Percentiles rank a stretch among this genome's conserved stretches.
These are phyloP conservation scores for Neurospora africana DNA, from an alignment of 495 filamentous ascomycete species.

Conservation along the genomic window DNA sequence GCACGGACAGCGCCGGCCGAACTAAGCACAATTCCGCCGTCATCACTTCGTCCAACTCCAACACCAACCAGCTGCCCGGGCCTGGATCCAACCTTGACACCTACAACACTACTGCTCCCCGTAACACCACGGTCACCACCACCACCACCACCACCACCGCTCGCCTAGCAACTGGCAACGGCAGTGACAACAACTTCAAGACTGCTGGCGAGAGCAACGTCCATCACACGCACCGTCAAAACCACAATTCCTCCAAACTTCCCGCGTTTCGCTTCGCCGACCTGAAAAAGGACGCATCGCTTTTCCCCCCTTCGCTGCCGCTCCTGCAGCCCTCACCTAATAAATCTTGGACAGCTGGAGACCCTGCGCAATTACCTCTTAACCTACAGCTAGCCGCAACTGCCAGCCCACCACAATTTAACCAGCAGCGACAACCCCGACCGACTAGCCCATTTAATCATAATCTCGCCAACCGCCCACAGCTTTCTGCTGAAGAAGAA, in stretches of 20 bases:
- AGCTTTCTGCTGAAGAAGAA: background rate
- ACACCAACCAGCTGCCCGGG: constrained; percentile 3
- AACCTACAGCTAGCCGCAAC: constrained; percentile 9
- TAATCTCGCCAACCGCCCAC: constrained; percentile 5
- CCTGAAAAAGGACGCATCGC: constrained; percentile 30
- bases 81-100: background rate
- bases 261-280: constrained; percentile 40
- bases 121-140: background rate
- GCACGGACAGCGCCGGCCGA: background rate
- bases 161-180: background rate
- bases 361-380: constrained; percentile 2
- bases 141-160: background rate
- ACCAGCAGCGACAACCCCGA: constrained; percentile 7
- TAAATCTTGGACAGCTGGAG: constrained; percentile 10
- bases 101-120: background rate
- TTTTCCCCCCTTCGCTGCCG: constrained; percentile 18
- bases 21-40: background rate
- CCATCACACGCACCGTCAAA: constrained; percentile 35
- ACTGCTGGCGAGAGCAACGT: background rate
- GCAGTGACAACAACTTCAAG: constrained; percentile 6
- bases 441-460: constrained; percentile 4
- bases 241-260: constrained; percentile 39
- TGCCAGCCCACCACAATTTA: constrained; percentile 7
- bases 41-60: constrained; percentile 9
- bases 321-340: constrained; percentile 21